Evolutionary conservation across 805 yeast genomes (phyloP).

Genomic region (Myxozyma vanderwaltii): DNA sequence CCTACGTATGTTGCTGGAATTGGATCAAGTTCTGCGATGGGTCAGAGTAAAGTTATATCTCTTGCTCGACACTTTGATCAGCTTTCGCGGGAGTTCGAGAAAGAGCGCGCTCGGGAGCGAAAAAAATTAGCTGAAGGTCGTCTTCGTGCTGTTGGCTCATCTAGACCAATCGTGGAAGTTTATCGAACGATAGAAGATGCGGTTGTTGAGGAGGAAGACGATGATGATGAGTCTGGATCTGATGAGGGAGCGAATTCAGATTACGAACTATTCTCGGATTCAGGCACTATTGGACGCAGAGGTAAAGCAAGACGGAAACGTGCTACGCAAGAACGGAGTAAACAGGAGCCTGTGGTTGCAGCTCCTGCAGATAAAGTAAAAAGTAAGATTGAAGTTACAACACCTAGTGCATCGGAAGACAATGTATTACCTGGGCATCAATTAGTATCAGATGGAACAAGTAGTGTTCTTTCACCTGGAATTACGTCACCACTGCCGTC

Average conservation of each 20-base stretch:
- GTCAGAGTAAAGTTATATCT: conserved; percentile 40
- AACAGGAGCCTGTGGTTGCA: background rate
- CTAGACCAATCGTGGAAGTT: conserved; percentile 88
- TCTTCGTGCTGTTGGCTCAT: conserved; percentile 58
- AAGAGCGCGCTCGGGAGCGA: conserved; percentile 80
- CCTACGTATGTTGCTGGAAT: conserved; percentile 22
- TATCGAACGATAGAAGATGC: conserved; percentile 88
- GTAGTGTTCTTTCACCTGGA: conserved; percentile 7
- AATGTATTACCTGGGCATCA: background rate
- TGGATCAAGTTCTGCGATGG: conserved; percentile 11
- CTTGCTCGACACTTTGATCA: conserved; percentile 71
- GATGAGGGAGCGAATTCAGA: conserved; percentile 27
- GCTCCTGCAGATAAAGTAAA: background rate
- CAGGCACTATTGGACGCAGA: conserved; percentile 28
- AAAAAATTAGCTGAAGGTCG: conserved; percentile 60
- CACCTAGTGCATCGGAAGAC: background rate
- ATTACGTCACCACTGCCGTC: conserved; percentile 15
- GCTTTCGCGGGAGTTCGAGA: conserved; percentile 79
- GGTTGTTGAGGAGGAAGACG: conserved; percentile 55
- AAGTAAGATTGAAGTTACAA: background rate
- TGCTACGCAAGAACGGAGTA: background rate
- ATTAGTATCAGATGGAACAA: background rate
- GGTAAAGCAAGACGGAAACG: conserved; percentile 7
- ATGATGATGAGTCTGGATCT: conserved; percentile 8
- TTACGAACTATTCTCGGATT: conserved; percentile 29